Percentiles rank a stretch among this genome's conserved stretches.
These are phyloP conservation scores for Mycena pura DNA, from an alignment of 768 basidiomycete species.

Conservation along the genomic window DNA sequence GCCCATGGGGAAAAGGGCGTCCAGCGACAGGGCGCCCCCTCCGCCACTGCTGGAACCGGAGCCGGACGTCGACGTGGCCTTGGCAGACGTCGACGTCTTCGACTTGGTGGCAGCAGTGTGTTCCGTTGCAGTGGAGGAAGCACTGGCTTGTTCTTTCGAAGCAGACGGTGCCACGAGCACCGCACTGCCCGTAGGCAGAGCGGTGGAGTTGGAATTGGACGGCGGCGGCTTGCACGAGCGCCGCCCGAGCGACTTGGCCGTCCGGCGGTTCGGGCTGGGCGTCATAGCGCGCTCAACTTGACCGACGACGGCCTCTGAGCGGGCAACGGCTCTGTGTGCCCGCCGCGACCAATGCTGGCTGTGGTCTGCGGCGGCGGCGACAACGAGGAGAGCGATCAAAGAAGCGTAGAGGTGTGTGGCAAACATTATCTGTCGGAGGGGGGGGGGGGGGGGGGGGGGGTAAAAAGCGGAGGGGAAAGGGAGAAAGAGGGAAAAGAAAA, in stretches of 20 bases:
- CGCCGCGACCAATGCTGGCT: constrained; percentile 19
- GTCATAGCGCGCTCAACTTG: constrained; percentile 7
- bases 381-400: constrained; percentile 31
- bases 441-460: constrained; percentile 16
- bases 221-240: constrained; percentile 21
- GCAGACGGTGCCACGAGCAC: background rate
- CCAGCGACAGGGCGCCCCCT: constrained; percentile 27
- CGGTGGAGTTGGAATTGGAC: constrained; percentile 9
- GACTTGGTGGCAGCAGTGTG: constrained; percentile 27
- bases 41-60: background rate
- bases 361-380: constrained; percentile 27
- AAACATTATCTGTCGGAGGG: constrained; percentile 32
- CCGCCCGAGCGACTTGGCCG: background rate
- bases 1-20: constrained; percentile 50
- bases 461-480: constrained; percentile 6
- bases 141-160: constrained; percentile 26
- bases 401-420: constrained; percentile 33
- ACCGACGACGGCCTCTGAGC: background rate
- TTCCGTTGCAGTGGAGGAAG: constrained; percentile 32
- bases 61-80: constrained; percentile 27
- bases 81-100: constrained; percentile 18
- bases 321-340: constrained; percentile 19
- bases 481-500: background rate
- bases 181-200: constrained; percentile 28
- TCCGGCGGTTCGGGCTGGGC: background rate